Conservation (phyloP, 805 yeast species). For the Nakazawaea wickerhamii region DNA sequence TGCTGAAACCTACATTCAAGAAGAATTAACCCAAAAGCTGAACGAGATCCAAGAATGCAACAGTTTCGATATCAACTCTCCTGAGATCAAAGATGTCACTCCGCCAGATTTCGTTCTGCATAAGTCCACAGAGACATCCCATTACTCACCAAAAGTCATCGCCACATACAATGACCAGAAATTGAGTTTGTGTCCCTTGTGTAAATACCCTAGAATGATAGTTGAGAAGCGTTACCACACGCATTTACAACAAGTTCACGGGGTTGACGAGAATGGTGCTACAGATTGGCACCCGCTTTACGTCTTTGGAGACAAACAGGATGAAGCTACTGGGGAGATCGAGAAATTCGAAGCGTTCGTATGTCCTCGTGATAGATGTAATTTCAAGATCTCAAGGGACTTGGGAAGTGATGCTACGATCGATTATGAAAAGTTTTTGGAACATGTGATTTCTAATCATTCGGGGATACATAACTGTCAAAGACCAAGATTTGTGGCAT, state of each 20-base stretch:
- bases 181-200: not conserved
- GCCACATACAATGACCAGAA: not conserved
- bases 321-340: not conserved
- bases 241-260: not conserved
- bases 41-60: not conserved
- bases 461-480: not conserved
- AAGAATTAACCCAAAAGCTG: not conserved
- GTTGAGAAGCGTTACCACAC: not conserved
- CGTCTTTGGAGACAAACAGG: not conserved
- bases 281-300: not conserved
- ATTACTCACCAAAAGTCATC: not conserved
- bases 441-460: not conserved
- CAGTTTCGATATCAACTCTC: not conserved
- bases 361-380: not conserved
- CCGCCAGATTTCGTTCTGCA: not conserved
- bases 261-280: not conserved
- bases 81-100: not conserved
- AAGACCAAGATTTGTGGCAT: too few relatives aligned
- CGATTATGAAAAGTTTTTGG: not conserved
- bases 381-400: not conserved
- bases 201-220: not conserved
- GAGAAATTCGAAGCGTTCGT: not conserved
- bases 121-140: not conserved
- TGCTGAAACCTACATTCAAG: not conserved
- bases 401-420: not conserved